These are phyloP conservation scores for Lentinula sp. DNA, from an alignment of 768 basidiomycete species.

Conservation along the genomic window DNA sequence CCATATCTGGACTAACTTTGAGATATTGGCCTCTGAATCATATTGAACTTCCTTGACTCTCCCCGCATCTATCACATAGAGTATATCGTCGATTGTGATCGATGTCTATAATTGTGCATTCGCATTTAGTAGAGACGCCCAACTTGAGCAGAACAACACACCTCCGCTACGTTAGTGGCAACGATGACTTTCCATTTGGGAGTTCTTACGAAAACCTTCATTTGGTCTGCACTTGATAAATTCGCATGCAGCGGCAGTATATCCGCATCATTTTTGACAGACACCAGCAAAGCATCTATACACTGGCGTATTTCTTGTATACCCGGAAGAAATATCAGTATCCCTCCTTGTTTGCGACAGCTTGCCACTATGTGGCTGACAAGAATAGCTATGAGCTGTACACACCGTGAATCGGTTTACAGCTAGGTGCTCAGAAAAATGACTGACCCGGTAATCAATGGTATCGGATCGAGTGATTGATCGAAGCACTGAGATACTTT, in stretches of 20 bases:
- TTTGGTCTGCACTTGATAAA: conserved; percentile 79
- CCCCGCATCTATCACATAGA: conserved; percentile 80
- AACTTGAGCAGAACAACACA: conserved; percentile 19
- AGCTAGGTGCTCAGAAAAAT: neutral
- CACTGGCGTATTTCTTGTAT: conserved; percentile 83
- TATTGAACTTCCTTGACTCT: conserved; percentile 80
- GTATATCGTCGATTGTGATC: conserved; percentile 85
- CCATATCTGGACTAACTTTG: conserved; percentile 75
- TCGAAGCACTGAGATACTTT: conserved; percentile 48
- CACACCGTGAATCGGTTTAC: neutral
- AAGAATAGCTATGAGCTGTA: conserved; percentile 59
- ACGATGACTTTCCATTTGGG: conserved; percentile 78
- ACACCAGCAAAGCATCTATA: conserved; percentile 48
- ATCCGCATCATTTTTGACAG: conserved; percentile 31
- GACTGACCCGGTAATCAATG: conserved; percentile 65
- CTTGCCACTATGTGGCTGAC: conserved; percentile 57
- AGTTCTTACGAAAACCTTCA: conserved; percentile 60
- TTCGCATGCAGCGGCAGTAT: conserved; percentile 87
- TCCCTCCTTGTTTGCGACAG: conserved; percentile 46
- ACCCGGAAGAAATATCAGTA: conserved; percentile 88
- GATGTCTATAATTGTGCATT: conserved; percentile 50
- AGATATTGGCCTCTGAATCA: conserved; percentile 66
- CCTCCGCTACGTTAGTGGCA: conserved; percentile 90
- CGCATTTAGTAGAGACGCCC: neutral
- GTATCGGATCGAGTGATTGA: conserved; percentile 52